Evolutionary conservation across 1,284 basidiomycete genomes (phyloP).

Genomic region (Athelia psychrophila): DNA sequence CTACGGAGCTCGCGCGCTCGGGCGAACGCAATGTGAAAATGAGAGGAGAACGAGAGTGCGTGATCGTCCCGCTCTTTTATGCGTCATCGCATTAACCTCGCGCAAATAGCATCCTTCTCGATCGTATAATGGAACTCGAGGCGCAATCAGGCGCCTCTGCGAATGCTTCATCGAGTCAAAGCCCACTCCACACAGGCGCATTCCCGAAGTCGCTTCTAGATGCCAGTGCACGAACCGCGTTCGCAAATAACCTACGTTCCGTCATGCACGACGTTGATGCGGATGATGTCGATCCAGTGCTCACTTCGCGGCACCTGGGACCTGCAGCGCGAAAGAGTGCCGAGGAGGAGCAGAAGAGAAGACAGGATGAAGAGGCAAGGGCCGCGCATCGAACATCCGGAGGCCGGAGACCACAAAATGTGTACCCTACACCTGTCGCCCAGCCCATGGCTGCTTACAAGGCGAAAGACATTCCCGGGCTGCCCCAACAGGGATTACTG

Average conservation of each 20-base stretch:
- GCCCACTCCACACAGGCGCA: conserved; percentile 29
- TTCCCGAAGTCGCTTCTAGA: conserved; percentile 46
- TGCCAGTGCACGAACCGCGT: conserved; percentile 29
- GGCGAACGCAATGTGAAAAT: conserved; percentile 58
- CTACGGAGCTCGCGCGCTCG: conserved; percentile 48
- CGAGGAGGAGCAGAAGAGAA: conserved; percentile 37
- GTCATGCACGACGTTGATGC: conserved; percentile 44
- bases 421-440: conserved; percentile 11
- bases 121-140: conserved; percentile 60
- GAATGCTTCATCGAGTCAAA: conserved; percentile 18
- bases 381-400: conserved; percentile 32
- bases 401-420: conserved; percentile 19
- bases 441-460: conserved; percentile 12
- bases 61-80: conserved; percentile 15
- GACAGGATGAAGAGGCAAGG: conserved; percentile 11
- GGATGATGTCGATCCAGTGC: conserved; percentile 42
- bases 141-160: conserved; percentile 22
- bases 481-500: background rate
- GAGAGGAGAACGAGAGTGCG: conserved; percentile 58
- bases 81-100: conserved; percentile 1
- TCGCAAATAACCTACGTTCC: conserved; percentile 43
- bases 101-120: conserved; percentile 43
- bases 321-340: conserved; percentile 41
- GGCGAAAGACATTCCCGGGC: background rate
- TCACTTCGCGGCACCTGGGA: conserved; percentile 43